Base-by-base conservation (phyloP, 2,329 filamentous ascomycete genomes). In the Alternaria arbusti region DNA sequence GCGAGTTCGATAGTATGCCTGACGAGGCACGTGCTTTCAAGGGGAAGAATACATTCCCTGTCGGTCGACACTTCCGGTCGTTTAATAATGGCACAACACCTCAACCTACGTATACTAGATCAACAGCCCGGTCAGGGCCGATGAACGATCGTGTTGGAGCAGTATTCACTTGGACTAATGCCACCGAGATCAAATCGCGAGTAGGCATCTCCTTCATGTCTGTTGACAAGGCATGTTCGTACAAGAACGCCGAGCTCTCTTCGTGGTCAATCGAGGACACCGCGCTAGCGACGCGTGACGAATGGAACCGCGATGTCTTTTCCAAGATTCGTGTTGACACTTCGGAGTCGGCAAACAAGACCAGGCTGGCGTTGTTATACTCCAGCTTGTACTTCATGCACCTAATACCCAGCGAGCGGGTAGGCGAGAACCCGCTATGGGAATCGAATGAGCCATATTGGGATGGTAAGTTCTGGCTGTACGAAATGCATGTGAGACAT, bases 391-490 rank as follows among this genome's bases (percentile, higher is more conserved):
- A 79, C 63, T 79, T 78, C 56, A 78, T 75, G 74, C 76, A 79
- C 46, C 72, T 79, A 6, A 78, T 79, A 22, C 77, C 77, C 0
- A 78, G 74, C 45, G 75, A 79, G 63, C 74, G 77, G 3, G 59
- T 76, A 4, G 89, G 89, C 0, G 90, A 93, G 73, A 93, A 92
- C 56, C 89, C 89, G 2, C 74, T 90, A 0, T 93, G 90, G 89
- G 73, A 86, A 5, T 89, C 86, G 26, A 83, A 83, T 6, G 90
- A 92, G 75, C 90, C 90, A 0, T 92, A 91, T 67, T 78, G 72
- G 73, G 90, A 92, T 75, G 30, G 30, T 36, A 15, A 36, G 30
- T 36, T 4, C 30, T 15, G 30, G 6, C 32, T 36, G 7, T 5
- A 36, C 13, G 32, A 36, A n/a, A 5, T 36, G 15, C 15, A 36